Evolutionary conservation across 192 early-diverging fungal genomes (phyloP).

Genomic region (Chytriomyces sp.): DNA sequence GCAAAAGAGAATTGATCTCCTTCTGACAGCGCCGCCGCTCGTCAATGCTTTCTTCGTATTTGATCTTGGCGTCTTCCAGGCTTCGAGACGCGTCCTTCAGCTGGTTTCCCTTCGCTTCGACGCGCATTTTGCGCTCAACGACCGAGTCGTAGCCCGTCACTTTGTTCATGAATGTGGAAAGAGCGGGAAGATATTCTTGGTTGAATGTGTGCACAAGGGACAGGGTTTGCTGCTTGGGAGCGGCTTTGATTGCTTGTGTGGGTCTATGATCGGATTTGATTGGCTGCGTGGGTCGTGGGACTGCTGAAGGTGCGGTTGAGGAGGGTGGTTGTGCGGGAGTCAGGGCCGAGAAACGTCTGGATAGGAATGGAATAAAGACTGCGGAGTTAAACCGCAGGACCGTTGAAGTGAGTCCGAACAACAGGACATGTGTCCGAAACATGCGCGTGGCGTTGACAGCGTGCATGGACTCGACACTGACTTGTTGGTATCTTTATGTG

Average conservation of each 20-base stretch:
- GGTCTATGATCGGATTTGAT: too few species aligned
- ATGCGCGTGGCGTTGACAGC: background rate
- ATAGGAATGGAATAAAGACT: background rate
- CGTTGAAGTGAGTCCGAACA: too few species aligned
- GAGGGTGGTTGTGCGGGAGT: background rate
- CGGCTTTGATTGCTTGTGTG: background rate
- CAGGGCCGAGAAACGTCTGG: background rate
- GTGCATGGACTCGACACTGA: background rate
- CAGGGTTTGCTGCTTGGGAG: background rate
- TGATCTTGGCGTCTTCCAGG: constrained; percentile 39
- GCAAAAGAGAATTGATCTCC: constrained; percentile 51
- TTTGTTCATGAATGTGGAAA: constrained; percentile 32
- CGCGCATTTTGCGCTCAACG: constrained; percentile 40
- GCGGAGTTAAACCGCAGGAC: too few species aligned
- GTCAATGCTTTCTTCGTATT: constrained; percentile 56
- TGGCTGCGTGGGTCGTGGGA: background rate
- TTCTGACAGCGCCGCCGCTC: constrained; percentile 49
- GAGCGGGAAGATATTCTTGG: background rate
- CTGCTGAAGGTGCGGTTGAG: background rate
- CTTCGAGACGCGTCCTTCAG: constrained; percentile 35
- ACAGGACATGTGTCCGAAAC: too few species aligned
- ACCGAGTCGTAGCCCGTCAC: constrained; percentile 50
- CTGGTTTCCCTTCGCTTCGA: constrained; percentile 38
- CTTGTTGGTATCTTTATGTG: background rate
- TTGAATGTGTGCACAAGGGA: background rate